These are phyloP conservation scores for Leishmania mexicana DNA, from an alignment of 208 protist species.

Conservation along the genomic window DNA sequence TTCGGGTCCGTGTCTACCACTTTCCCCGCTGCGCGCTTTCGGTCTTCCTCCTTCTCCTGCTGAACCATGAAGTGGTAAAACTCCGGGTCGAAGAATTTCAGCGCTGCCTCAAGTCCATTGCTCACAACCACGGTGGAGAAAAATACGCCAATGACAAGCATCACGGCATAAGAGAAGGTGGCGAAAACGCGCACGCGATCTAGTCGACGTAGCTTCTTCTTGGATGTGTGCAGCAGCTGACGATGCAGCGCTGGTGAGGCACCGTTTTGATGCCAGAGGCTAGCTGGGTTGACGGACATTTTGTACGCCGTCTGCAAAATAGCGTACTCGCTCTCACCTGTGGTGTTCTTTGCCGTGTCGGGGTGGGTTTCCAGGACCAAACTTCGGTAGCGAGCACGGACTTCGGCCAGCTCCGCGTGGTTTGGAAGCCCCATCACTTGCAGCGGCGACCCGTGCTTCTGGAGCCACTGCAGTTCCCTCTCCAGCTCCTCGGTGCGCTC, in stretches of 20 bases:
- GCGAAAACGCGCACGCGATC: constrained; percentile 62
- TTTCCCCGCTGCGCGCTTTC: constrained; percentile 46
- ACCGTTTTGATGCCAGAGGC: constrained; percentile 83
- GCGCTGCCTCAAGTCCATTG: constrained; percentile 49
- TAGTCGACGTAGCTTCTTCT: constrained; percentile 29
- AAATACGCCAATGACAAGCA: constrained; percentile 49
- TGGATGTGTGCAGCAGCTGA: constrained; percentile 36
- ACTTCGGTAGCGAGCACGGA: constrained; percentile 72
- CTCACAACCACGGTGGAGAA: constrained; percentile 64
- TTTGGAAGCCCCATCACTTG: constrained; percentile 82
- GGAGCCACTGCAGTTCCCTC: constrained; percentile 72
- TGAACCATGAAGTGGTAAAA: constrained; percentile 80
- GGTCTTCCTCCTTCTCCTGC: constrained; percentile 74
- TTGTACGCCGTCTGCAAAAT: constrained; percentile 73
- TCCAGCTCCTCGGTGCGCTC: constrained; percentile 63
- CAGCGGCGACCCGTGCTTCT: constrained; percentile 76
- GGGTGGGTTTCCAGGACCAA: constrained; percentile 80
- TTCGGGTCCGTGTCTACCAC: constrained; percentile 77
- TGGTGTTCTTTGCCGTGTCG: constrained; percentile 49
- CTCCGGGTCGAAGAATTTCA: constrained; percentile 76
- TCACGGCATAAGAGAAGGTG: constrained; percentile 59
- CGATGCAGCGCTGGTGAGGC: constrained; percentile 61
- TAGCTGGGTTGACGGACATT: constrained; percentile 65
- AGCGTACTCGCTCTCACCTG: constrained; percentile 48
- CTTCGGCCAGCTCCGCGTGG: constrained; percentile 67